phyloP scores from a whole-genome alignment of 208 protist genomes.

The Trypanosoma lewisi region DNA sequence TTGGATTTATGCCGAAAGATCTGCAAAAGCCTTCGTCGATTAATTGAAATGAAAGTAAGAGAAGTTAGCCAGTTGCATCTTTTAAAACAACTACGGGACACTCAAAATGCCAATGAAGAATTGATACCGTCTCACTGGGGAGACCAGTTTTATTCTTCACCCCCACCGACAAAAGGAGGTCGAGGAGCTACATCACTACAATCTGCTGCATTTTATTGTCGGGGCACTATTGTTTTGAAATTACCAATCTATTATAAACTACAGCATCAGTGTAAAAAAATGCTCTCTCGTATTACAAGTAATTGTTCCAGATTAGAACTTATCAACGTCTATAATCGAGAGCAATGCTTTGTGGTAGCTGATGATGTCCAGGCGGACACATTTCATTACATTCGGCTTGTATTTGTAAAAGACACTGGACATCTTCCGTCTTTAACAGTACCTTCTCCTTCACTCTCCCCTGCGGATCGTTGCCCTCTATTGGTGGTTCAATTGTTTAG shows the following conservation, averaged over 20 bases:
- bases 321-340: slow-evolving; percentile 79
- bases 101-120: slow-evolving; percentile 72
- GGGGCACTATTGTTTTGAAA: slow-evolving; percentile 57
- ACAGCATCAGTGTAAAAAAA: slow-evolving; percentile 84
- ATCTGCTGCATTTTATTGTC: slow-evolving; percentile 47
- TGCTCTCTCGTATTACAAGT: slow-evolving; percentile 64
- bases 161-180: neutral
- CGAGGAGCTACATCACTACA: slow-evolving; percentile 14
- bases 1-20: slow-evolving; percentile 19
- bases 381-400: slow-evolving; percentile 86
- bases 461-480: slow-evolving; percentile 59
- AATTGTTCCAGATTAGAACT: slow-evolving; percentile 79
- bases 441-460: slow-evolving; percentile 46
- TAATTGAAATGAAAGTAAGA: slow-evolving; percentile 60
- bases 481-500: slow-evolving; percentile 86
- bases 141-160: slow-evolving; percentile 65
- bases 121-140: slow-evolving; percentile 77
- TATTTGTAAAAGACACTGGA: slow-evolving; percentile 80
- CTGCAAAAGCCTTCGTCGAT: slow-evolving; percentile 37
- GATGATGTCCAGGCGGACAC: slow-evolving; percentile 76
- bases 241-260: slow-evolving; percentile 90
- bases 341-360: slow-evolving; percentile 85
- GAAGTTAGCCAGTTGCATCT: slow-evolving; percentile 83
- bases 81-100: slow-evolving; percentile 83
- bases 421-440: slow-evolving; percentile 40